Evolutionary conservation across 2,329 filamentous ascomycete species (phyloP), one percentile per base, ranked within the genome.

Genomic region (Venturia carpophila): DNA sequence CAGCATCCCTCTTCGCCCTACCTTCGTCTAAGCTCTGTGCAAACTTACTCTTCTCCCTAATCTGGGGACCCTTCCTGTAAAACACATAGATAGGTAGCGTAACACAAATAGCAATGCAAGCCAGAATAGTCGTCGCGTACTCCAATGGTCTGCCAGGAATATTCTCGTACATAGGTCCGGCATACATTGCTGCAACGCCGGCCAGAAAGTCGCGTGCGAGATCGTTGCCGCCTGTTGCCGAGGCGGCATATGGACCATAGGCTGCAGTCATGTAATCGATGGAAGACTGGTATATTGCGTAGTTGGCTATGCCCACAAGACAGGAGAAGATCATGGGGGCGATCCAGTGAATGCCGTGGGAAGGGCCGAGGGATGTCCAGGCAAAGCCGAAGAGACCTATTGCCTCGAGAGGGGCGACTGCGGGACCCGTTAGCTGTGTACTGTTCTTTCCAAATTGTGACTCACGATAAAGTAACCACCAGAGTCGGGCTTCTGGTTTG

Each of bases 231-330:
- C 89, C 89, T 0, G 89, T 91, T 0, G 89, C 89, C 0, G 88
- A 91, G 1, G 89, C 88, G 1, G 87, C 86, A 73, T 90, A 91
- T 0, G 86, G 85, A 0, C 89, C 89, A 70, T 91, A 89, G 0
- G 87, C 86, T 66, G 85, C 87, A 43, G 90, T 84, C 83, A 90
- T 90, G 76, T 91, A 91, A 74, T 91, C 87, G 68, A 90, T 89
- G 1, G 87, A 89, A 0, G 87, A 86, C 84, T 89, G 89, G 76
- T 90, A 90, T 66, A 90, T 89, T 42, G 83, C 78, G 66, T 88
- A 89, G 71, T 90, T 92, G 64, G 88, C 88, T 64, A 91, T 86
- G 42, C 88, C 89, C 62, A 92, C 86, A 60, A 90, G 79, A 19
- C 81, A 81, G 2, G 82, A 80, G 67, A 87, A 89, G 64, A 91